Evolutionary conservation across 768 basidiomycete species (phyloP).

Genomic region (Pilatotrama ljubarskyi): DNA sequence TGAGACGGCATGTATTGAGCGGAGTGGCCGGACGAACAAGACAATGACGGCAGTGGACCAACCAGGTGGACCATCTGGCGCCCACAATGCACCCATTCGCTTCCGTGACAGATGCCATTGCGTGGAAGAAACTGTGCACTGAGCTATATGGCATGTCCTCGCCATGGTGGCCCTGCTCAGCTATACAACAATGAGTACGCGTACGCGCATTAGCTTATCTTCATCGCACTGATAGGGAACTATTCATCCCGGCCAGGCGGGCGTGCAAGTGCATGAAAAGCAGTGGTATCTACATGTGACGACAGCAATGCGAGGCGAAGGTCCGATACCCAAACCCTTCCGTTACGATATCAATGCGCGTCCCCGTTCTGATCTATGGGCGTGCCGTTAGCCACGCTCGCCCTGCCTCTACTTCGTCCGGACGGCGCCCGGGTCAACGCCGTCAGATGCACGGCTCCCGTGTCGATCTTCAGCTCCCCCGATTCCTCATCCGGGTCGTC

Average conservation of each 20-base stretch:
- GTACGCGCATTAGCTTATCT: too few relatives aligned
- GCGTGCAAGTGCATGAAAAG: conserved; percentile 12
- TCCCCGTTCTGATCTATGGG: conserved; percentile 20
- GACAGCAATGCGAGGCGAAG: conserved; percentile 14
- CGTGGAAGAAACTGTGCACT: too few relatives aligned
- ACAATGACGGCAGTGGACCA: neutral
- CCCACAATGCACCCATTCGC: neutral
- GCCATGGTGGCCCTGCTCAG: too few relatives aligned
- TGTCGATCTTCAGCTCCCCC: conserved; percentile 34
- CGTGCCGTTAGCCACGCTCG: conserved; percentile 36
- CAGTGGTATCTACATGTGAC: conserved; percentile 15
- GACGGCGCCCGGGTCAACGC: conserved; percentile 72
- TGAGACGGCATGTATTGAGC: too few relatives aligned
- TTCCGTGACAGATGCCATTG: too few relatives aligned
- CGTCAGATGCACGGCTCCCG: conserved; percentile 45
- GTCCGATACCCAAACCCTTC: conserved; percentile 11
- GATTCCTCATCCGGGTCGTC: conserved; percentile 33
- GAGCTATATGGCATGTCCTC: too few relatives aligned
- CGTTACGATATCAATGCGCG: neutral
- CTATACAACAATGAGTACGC: too few relatives aligned
- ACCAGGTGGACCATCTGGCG: conserved; percentile 1
- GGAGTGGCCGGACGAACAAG: too few relatives aligned
- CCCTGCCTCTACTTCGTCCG: conserved; percentile 48
- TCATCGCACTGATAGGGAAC: too few relatives aligned
- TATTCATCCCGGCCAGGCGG: neutral